Evolutionary conservation across 2,329 filamentous ascomycete genomes (phyloP).

Genomic region (Cercospora nicotianae): DNA sequence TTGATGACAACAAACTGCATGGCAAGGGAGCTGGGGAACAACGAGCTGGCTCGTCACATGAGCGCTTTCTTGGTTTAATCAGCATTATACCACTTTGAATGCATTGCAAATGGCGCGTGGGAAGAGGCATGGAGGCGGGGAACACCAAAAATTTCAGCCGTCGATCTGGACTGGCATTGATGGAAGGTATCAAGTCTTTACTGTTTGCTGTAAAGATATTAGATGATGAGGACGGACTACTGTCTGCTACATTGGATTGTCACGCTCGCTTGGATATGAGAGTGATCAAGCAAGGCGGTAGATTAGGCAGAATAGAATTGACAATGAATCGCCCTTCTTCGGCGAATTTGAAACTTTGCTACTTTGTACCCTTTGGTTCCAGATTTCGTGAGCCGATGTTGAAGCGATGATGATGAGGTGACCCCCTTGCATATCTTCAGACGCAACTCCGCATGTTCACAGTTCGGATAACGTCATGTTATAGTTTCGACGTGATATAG

Average conservation of each 20-base stretch:
- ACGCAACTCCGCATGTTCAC: neutral
- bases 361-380: neutral
- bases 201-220: constrained; percentile 1
- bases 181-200: neutral
- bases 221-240: neutral
- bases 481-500: neutral
- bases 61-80: constrained; percentile 6
- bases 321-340: neutral
- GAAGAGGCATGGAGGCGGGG: neutral
- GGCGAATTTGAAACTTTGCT: neutral
- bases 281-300: neutral
- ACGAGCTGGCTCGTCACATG: constrained; percentile 20
- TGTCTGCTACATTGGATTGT: neutral
- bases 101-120: constrained; percentile 16
- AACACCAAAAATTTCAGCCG: neutral
- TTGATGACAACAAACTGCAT: constrained; percentile 12
- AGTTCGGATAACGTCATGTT: neutral
- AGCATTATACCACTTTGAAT: constrained; percentile 22
- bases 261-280: neutral
- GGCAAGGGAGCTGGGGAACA: constrained; percentile 5
- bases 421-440: neutral
- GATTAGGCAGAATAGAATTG: neutral
- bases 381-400: neutral
- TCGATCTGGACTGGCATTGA: neutral
- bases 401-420: neutral